These are phyloP conservation scores for Porcisia deanei DNA, from an alignment of 208 protist species.

Conservation along the genomic window DNA sequence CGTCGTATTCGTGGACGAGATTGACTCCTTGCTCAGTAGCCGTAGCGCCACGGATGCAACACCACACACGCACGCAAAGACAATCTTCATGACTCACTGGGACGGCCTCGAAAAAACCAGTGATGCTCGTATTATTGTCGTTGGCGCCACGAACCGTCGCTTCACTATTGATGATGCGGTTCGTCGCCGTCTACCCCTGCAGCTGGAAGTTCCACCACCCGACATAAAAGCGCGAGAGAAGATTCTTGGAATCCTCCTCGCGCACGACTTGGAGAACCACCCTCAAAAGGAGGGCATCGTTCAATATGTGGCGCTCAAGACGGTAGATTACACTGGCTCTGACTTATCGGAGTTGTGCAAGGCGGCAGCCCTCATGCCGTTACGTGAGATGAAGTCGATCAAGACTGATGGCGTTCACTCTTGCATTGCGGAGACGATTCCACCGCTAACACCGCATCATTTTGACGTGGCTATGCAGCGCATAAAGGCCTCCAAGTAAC, in stretches of 20 bases:
- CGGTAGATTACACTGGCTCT: conserved; percentile 88
- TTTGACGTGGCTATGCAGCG: conserved; percentile 77
- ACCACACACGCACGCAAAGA: conserved; percentile 82
- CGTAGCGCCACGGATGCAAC: conserved; percentile 69
- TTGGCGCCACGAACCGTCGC: conserved; percentile 92
- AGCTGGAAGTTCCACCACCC: conserved; percentile 81
- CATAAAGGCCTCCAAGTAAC: conserved; percentile 59
- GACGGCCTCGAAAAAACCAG: conserved; percentile 68
- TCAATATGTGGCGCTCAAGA: conserved; percentile 77
- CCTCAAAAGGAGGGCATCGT: conserved; percentile 56
- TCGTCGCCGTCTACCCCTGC: conserved; percentile 85
- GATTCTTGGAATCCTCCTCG: conserved; percentile 83
- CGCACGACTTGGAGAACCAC: conserved; percentile 55
- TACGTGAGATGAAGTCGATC: conserved; percentile 58
- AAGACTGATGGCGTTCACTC: not conserved
- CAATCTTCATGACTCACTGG: conserved; percentile 93
- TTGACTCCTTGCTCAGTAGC: conserved; percentile 88
- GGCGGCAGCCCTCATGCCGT: conserved; percentile 69
- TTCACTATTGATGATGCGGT: conserved; percentile 92
- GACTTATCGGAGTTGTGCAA: conserved; percentile 95
- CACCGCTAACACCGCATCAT: conserved; percentile 61
- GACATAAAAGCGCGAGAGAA: conserved; percentile 51
- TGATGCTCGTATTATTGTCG: conserved; percentile 68
- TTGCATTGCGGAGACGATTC: conserved; percentile 26
- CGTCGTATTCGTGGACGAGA: conserved; percentile 94